Conservation (phyloP, 2,329 filamentous ascomycete species). For the Cadophora gregata region DNA sequence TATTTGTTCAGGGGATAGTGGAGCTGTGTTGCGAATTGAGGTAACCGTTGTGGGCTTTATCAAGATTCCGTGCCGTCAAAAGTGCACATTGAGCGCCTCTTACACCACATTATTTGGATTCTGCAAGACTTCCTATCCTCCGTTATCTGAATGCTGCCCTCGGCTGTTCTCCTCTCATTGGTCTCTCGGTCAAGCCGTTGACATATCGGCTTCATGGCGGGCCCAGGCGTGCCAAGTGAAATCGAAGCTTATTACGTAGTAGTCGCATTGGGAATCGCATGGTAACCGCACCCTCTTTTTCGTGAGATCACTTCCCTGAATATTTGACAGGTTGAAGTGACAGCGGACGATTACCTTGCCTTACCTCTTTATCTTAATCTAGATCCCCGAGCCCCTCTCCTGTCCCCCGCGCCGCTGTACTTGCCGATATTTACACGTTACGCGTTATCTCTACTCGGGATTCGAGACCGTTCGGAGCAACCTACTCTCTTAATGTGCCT, state of each 20-base stretch:
- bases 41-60: neutral
- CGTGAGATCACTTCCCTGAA: conserved; percentile 24
- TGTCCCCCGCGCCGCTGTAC: neutral
- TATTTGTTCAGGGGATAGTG: conserved; percentile 11
- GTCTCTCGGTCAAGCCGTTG: conserved; percentile 13
- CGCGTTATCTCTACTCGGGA: conserved; percentile 20
- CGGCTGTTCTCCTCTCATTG: neutral
- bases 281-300: conserved; percentile 23
- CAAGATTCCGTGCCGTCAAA: neutral
- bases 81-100: neutral
- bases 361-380: conserved; percentile 16
- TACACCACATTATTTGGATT: neutral
- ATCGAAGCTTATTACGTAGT: conserved; percentile 28
- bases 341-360: conserved; percentile 22
- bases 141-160: neutral
- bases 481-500: neutral
- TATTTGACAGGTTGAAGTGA: conserved; percentile 34
- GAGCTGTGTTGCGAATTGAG: conserved; percentile 1
- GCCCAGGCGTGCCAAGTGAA: conserved; percentile 14
- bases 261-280: neutral
- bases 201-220: neutral
- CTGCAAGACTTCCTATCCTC: neutral
- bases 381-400: conserved; percentile 1
- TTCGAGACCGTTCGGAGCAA: neutral
- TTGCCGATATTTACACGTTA: conserved; percentile 28